Base-by-base conservation (phyloP, 805 yeast genomes). In the Tetrapisispora fleetii region DNA sequence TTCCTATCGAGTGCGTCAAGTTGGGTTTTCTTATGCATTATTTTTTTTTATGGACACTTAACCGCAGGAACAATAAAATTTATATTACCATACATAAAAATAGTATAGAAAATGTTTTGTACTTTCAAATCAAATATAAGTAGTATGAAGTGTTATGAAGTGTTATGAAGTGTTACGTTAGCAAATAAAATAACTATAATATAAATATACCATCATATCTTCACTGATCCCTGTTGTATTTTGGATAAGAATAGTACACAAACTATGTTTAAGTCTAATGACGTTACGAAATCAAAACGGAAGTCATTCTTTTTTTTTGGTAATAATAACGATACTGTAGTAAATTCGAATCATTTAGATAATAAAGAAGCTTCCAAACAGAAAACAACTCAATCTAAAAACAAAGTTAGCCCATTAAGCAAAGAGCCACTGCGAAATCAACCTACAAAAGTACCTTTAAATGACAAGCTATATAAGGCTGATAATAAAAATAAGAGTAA, bases 291-390 rank as follows among this genome's bases (percentile, higher is more conserved):
- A 43, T 38, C 40, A 22, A 55, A 56, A 48, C 48, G 55, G 28
- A 52, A 45, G 37, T 57, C 63, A 2, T 56, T 56, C 41, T 58
- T 55, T 38, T 50, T 52, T 18, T 55, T 58, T 44, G 59, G 62
- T 8, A 45, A 46, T 18, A 48, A 32, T 35, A 40, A 37, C 46
- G 39, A 45, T 8, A 46, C 19, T 24, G 5, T 14, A 27, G 11
- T 17, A 41, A 7, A 13, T 3, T 28, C 6, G 30, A 55, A 50
- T 21, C 57, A 60, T n/a, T 37, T 49, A 32, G 54, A 48, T 4
- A 17, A 41, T 19, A 27, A 40, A 36, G 28, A 33, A 17, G 5
- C 17, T n/a, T 19, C 37, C 2, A 30, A 39, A 21, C 22, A 22
- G 40, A 40, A 16, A 21, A 14, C 27, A 7, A 9, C 28, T n/a